These are phyloP conservation scores for Candida anglica DNA, from an alignment of 805 yeast species.

Conservation along the genomic window DNA sequence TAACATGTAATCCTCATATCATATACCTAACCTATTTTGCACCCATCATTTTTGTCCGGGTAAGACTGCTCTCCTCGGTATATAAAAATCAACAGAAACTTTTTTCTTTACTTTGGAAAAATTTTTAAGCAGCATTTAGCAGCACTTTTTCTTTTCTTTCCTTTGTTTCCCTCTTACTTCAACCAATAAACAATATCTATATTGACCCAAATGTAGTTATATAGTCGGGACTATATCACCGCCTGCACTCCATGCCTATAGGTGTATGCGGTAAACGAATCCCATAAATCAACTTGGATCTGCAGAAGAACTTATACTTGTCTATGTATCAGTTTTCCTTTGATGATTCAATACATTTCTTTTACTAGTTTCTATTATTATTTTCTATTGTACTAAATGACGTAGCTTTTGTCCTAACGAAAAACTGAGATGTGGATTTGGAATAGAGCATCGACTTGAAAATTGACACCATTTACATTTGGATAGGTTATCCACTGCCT, in stretches of 20 bases:
- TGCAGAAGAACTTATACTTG: conserved; percentile 22
- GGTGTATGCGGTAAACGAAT: conserved; percentile 40
- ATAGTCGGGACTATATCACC: conserved; percentile 35
- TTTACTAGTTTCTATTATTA: not conserved
- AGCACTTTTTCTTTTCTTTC: not conserved
- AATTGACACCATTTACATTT: conserved; percentile 58
- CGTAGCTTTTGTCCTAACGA: conserved; percentile 1
- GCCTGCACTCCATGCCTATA: conserved; percentile 27
- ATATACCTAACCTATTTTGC: not conserved
- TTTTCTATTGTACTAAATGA: not conserved
- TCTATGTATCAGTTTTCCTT: conserved; percentile 14
- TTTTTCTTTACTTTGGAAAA: too few relatives aligned
- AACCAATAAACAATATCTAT: not conserved
- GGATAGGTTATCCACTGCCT: conserved; percentile 32
- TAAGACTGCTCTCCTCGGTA: not conserved
- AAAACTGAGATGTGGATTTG: conserved; percentile 9
- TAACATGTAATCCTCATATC: too few relatives aligned
- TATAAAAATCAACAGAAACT: too few relatives aligned
- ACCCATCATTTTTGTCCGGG: not conserved
- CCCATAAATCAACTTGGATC: conserved; percentile 26
- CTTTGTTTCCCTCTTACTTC: conserved; percentile 2
- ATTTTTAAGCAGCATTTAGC: too few relatives aligned
- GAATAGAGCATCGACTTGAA: conserved; percentile 20
- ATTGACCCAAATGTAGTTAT: conserved; percentile 3
- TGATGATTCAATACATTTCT: conserved; percentile 22